Base-by-base conservation (phyloP, 2,329 filamentous ascomycete species). In the Aureobasidium sp. region DNA sequence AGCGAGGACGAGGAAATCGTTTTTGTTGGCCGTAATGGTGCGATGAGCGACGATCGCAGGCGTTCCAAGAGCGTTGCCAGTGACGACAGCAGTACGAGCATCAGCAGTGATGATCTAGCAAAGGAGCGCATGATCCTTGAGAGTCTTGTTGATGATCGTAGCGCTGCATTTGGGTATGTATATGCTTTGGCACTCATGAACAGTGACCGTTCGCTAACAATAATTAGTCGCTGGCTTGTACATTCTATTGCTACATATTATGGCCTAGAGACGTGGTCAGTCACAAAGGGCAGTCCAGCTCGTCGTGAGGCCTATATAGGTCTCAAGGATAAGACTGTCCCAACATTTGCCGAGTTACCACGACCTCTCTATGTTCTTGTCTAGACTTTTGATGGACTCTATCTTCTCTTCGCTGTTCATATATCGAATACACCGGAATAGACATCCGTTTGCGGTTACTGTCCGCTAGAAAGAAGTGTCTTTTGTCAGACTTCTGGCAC, bases 201-300 rank as follows among this genome's bases (percentile, higher is more conserved):
- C 26, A 27, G 15, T 23, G 20, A n/a, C 13, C 12, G 5, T 32
- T 62, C 12, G 26, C 60, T 62, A 26, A 62, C 60, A 48, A 7
- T n/a, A 3, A 56, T 34, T 64, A 93, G 89, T 67, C 89, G 93
- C 66, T 97, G 92, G 89, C 84, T 97, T 60, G 90, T 95, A 1
- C 92, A 97, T 75, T 89, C 90, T 63, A 92, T 97, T 66, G 93
- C 90, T 10, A 85, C 88, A 44, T 97, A 97, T 74, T 97, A 97
- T 72, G 92, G 91, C 48, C 82, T 97, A 62, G 84, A 86, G 64
- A 96, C 92, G 23, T 91, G 87, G 78, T 92, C 89, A 5, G 84
- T 93, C 64, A 88, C 88, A 0, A 82, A 87, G 1, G 86, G 86
- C 36, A 80, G 85, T 66, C 87, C 90, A 2, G 83, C 86, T 15